Evolutionary conservation across 1,284 basidiomycete species (phyloP).

Genomic region (Sporisorium iseilematis-ciliati): DNA sequence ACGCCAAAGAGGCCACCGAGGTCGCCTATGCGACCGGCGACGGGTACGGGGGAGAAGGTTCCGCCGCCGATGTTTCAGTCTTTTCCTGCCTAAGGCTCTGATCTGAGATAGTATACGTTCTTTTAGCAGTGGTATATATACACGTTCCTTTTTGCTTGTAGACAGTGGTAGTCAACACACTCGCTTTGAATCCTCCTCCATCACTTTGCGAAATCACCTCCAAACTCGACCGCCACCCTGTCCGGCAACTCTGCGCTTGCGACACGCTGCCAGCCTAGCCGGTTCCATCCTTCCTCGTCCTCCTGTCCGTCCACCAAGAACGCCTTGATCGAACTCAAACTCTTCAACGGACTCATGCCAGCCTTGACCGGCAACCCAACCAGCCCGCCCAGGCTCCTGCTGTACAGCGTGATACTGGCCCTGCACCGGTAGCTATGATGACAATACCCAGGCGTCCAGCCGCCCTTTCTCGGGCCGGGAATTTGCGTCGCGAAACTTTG

Average conservation of each 20-base stretch:
- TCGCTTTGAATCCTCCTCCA: background rate
- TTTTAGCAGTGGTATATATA: background rate
- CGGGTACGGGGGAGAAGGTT: constrained; percentile 5
- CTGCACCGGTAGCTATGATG: constrained; percentile 43
- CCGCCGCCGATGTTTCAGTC: constrained; percentile 4
- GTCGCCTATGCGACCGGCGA: constrained; percentile 26
- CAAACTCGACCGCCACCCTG: constrained; percentile 46
- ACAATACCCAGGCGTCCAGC: constrained; percentile 41
- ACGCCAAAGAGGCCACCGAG: constrained; percentile 24
- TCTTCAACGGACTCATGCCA: background rate
- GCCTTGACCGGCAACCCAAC: background rate
- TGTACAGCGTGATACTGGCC: constrained; percentile 17
- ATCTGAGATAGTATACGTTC: background rate
- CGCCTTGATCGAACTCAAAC: background rate
- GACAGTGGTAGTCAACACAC: background rate
- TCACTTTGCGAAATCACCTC: constrained; percentile 40
- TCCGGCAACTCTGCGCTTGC: constrained; percentile 17
- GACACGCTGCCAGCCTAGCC: constrained; percentile 21
- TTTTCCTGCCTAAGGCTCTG: background rate
- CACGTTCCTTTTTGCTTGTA: too few species aligned
- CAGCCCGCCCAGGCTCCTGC: background rate
- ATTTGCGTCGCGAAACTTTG: constrained; percentile 36
- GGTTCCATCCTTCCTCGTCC: constrained; percentile 3
- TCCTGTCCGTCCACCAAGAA: background rate
- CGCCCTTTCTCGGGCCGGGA: constrained; percentile 28